phyloP scores from a whole-genome alignment of 2,329 filamentous ascomycete species.

The Pseudocercospora crystallina region DNA sequence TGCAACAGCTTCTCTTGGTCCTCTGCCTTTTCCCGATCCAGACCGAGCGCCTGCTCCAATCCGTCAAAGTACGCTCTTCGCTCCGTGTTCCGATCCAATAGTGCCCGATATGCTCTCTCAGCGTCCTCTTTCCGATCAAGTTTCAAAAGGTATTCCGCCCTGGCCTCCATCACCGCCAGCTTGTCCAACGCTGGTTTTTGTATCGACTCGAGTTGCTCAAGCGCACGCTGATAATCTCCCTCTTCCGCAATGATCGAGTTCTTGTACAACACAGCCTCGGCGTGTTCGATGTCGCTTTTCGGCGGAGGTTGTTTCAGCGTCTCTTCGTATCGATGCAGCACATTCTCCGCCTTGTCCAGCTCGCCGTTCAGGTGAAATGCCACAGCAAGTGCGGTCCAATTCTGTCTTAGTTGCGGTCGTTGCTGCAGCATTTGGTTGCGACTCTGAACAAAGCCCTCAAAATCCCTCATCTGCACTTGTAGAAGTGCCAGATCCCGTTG shows the following conservation, averaged over 20 bases:
- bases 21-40: slow-evolving; percentile 61
- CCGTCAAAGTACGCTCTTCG: slow-evolving; percentile 82
- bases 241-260: slow-evolving; percentile 90
- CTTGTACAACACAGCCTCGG: slow-evolving; percentile 92
- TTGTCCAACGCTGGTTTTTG: slow-evolving; percentile 79
- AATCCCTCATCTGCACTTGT: slow-evolving; percentile 96
- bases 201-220: slow-evolving; percentile 80
- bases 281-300: slow-evolving; percentile 83
- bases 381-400: slow-evolving; percentile 96
- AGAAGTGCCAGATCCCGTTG: slow-evolving; percentile 89
- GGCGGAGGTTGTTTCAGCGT: slow-evolving; percentile 80
- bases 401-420: slow-evolving; percentile 77
- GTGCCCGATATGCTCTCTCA: slow-evolving; percentile 72
- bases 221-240: slow-evolving; percentile 76
- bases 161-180: slow-evolving; percentile 79
- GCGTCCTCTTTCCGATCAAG: slow-evolving; percentile 78
- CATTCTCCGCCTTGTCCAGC: slow-evolving; percentile 80
- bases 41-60: slow-evolving; percentile 66
- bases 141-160: slow-evolving; percentile 78
- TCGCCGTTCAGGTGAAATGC: slow-evolving; percentile 90
- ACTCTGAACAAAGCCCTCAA: slow-evolving; percentile 87
- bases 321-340: slow-evolving; percentile 88
- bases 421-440: slow-evolving; percentile 83
- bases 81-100: slow-evolving; percentile 86
- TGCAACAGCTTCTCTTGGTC: slow-evolving; percentile 70